Evolutionary conservation across 139 green algal genomes (phyloP).

Genomic region (Volvox africanus): DNA sequence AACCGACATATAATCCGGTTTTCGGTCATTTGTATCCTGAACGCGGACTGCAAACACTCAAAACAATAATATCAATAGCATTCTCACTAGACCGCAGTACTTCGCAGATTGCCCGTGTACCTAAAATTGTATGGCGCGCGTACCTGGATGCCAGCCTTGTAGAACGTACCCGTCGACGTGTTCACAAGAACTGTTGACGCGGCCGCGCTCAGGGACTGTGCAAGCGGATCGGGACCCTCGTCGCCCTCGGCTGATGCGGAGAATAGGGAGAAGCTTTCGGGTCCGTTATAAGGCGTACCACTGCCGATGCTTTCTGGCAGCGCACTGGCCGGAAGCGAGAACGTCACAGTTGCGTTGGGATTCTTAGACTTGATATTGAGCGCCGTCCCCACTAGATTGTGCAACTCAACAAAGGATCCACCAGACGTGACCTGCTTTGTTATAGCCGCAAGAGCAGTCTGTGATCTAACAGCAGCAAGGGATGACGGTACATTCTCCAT

Average conservation of each 20-base stretch:
- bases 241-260: slow-evolving; percentile 5
- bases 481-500: background rate
- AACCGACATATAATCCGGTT: too few species aligned
- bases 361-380: background rate
- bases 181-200: background rate
- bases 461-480: too few species aligned
- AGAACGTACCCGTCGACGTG: background rate
- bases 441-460: background rate
- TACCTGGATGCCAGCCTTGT: background rate
- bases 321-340: background rate
- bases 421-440: background rate
- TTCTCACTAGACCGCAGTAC: too few species aligned
- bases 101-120: too few species aligned
- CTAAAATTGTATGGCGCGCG: background rate
- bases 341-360: background rate
- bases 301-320: background rate
- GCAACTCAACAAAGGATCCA: background rate
- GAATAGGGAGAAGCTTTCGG: background rate
- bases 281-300: background rate
- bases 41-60: too few species aligned
- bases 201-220: background rate
- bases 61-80: too few species aligned
- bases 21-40: too few species aligned
- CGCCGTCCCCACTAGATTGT: background rate
- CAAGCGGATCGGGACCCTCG: background rate